A percentile compares a stretch with the other conserved stretches of the same genome.
phyloP scores from a whole-genome alignment of 768 basidiomycete species.

The Russula dissimulans region DNA sequence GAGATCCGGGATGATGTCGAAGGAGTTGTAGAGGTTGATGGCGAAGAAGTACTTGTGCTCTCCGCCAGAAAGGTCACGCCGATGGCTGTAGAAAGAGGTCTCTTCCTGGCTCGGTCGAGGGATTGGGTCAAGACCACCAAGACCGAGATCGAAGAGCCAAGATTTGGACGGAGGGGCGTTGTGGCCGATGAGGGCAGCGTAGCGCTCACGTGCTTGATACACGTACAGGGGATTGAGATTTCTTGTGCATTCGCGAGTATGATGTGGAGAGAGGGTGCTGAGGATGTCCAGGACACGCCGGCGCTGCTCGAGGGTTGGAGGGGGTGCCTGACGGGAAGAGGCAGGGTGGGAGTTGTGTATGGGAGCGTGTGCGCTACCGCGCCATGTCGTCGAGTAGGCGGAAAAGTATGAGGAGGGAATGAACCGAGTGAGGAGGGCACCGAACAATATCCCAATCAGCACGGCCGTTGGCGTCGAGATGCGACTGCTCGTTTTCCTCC shows the following conservation, averaged over 20 bases:
- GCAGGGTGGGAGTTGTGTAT: conserved; percentile 40
- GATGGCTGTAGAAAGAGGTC: conserved; percentile 27
- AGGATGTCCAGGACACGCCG: conserved; percentile 79
- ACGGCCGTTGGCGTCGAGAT: conserved; percentile 49
- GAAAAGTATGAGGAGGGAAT: conserved; percentile 2
- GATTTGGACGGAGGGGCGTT: conserved; percentile 46
- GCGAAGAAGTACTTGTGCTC: conserved; percentile 99
- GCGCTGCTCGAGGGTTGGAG: conserved; percentile 80
- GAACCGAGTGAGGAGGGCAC: conserved; percentile 39
- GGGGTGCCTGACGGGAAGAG: conserved; percentile 46
- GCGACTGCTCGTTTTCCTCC: neutral
- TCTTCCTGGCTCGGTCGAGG: conserved; percentile 34
- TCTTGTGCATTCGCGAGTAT: conserved; percentile 88
- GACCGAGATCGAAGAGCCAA: conserved; percentile 52
- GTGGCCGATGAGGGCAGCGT: conserved; percentile 76
- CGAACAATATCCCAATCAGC: conserved; percentile 51
- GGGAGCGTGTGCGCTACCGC: conserved; percentile 40
- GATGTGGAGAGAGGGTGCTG: conserved; percentile 79
- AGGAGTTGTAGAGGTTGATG: conserved; percentile 99
- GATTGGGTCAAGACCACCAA: conserved; percentile 22
- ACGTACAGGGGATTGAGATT: conserved; percentile 76
- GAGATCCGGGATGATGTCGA: conserved; percentile 95
- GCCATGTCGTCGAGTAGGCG: conserved; percentile 39
- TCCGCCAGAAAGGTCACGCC: conserved; percentile 33
- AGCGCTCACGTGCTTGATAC: conserved; percentile 79